Base-by-base conservation (phyloP, 2,329 filamentous ascomycete genomes). In the Fusarium subtropicale region DNA sequence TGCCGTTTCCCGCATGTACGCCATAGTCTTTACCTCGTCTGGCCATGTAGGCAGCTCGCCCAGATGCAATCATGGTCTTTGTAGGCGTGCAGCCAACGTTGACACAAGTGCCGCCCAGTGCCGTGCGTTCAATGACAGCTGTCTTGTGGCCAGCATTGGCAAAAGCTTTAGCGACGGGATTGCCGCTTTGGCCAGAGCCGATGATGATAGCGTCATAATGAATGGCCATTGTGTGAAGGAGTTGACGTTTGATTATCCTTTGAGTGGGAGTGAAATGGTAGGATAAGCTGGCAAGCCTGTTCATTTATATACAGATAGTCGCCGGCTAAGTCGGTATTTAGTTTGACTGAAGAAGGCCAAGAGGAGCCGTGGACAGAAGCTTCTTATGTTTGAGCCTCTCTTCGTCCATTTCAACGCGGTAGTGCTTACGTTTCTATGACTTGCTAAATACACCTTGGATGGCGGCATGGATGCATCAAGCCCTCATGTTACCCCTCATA, bases 11-110 rank as follows among this genome's bases (percentile, higher is more conserved):
- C 22, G 72, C 46, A 28, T 77, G 72, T 16, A 87, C 79, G 11
- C 85, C 85, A 71, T 84, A 87, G 38, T 84, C 81, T 5, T 67
- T 70, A 1, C 78, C 80, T 3, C 84, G 77, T 4, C 76, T 71
- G 1, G 81, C 74, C 12, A 85, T 63, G 69, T 87, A 82, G 3
- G 85, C 85, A 4, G 82, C 80, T 6, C 84, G 77, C 2, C 84
- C 86, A 22, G 82, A 85, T 5, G 85, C 81, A 50, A 88, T 83
- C 80, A 88, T 83, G 11, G 86, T 87, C 73, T 87, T 88, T 22
- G 86, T 87, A 0, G 85, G 85, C 13, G 85, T 87, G 69, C 86
- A 87, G 7, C 85, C 85, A 64, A 84, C 84, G 58, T 87, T 87
- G 56, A 87, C 76, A 66, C 85, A 87, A 58, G 82, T 85, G 13